Evolutionary conservation across 164 flowering plant genomes (phyloP).

Genomic region (Paratinospora sagittata): DNA sequence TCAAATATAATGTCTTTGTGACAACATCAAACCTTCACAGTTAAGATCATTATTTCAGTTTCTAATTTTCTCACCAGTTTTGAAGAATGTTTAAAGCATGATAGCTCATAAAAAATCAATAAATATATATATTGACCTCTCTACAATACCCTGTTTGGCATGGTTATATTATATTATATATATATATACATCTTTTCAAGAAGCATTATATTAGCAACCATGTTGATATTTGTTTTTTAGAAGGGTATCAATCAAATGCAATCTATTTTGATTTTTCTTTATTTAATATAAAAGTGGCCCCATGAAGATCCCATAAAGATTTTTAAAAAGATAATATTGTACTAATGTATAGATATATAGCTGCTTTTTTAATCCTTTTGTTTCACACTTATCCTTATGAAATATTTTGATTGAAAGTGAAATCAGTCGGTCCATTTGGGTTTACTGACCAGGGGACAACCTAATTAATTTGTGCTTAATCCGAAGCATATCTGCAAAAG

Average conservation of each 20-base stretch:
- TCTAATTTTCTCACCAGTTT: background rate
- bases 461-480: background rate
- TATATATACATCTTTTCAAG: background rate
- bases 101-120: background rate
- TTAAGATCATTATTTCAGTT: background rate
- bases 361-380: background rate
- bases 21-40: background rate
- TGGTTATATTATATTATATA: background rate
- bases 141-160: background rate
- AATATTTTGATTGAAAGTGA: background rate
- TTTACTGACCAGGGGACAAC: background rate
- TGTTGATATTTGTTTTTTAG: background rate
- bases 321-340: background rate
- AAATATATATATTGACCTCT: background rate
- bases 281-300: background rate
- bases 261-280: background rate
- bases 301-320: background rate
- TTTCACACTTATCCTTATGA: background rate
- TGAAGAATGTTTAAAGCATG: background rate
- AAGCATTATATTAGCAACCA: background rate
- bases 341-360: background rate
- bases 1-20: constrained; percentile 1
- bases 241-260: background rate
- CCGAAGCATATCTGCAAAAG: too few species aligned
- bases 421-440: background rate